These are phyloP conservation scores for Aristolochia contorta DNA, from an alignment of 164 flowering plant genomes.

Conservation along the genomic window DNA sequence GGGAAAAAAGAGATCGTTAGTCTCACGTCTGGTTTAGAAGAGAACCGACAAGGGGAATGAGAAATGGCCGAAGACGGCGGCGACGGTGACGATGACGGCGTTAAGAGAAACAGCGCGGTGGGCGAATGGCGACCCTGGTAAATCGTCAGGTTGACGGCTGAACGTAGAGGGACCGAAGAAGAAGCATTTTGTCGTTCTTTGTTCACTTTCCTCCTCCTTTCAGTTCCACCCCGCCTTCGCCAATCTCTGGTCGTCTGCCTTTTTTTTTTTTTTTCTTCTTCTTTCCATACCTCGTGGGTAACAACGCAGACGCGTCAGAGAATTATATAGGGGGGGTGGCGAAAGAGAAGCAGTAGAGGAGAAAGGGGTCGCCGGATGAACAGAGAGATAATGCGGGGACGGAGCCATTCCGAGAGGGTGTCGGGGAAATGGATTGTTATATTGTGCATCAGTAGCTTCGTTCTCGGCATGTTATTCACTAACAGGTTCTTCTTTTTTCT, in stretches of 20 bases:
- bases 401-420: slow-evolving; percentile 25
- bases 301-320: background rate
- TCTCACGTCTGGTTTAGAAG: too few relatives aligned
- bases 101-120: background rate
- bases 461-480: slow-evolving; percentile 58
- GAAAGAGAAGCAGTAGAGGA: background rate
- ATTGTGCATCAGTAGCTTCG: slow-evolving; percentile 50
- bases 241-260: background rate
- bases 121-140: background rate
- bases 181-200: background rate
- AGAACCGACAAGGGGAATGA: too few relatives aligned
- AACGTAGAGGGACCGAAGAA: background rate
- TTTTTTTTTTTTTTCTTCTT: background rate
- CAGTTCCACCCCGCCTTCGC: background rate
- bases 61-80: too few relatives aligned
- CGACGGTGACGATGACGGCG: too few relatives aligned
- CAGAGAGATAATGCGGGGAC: slow-evolving; percentile 27
- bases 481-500: slow-evolving; percentile 30
- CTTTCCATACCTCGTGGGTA: background rate
- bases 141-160: background rate
- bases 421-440: slow-evolving; percentile 56
- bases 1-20: too few relatives aligned
- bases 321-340: background rate
- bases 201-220: background rate
- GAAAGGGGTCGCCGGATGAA: background rate